Evolutionary conservation across 257 asterid genomes (phyloP), one percentile per base, ranked within the genome.

Genomic region (Coffea canephora): DNA sequence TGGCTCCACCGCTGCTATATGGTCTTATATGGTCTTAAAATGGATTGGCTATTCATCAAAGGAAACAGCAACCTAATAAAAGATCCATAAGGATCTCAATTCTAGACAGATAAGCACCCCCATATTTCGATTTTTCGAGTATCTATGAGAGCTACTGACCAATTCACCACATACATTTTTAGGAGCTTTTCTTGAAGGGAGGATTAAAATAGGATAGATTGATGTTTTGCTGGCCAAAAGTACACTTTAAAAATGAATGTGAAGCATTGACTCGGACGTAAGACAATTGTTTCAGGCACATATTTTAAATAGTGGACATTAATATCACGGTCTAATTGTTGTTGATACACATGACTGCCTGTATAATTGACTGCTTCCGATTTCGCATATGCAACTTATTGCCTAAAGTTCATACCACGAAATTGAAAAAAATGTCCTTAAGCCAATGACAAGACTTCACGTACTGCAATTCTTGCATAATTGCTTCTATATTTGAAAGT

Each of bases 361-460:
- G 23, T 41, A 76, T 76, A 73, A 82, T 84, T 79, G 81, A 85
- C 75, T 73, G 73, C 36, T 54, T 68, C 8, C 73, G 64, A 48
- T 77, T 75, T 79, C 73, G 15, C 18, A 77, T 69, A 19, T 73
- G 21, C 43, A 23, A 54, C 0, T 70, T 4, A 52, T 78, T 49
- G 81, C 66, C 78, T 73, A 67, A 73, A 70, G 55, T 57, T 64
- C 77, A 66, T 31, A 62, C 54, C 54, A 81, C 57, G 21, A 45
- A 70, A 23, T 52, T 23, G 64, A 71, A 71, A 71, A 71, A 82
- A 54, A 12, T 18, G 25, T 23, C 13, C 46, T 39, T 52, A 36
- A 49, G 49, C 93, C 89, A 89, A 78, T 85, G 77, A 25, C 54
- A 72, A 72, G 46, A 46, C 6, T 77, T 74, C 94, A 88, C 81